Base-by-base conservation (phyloP, 2,329 filamentous ascomycete genomes). In the Cytospora piceicola region DNA sequence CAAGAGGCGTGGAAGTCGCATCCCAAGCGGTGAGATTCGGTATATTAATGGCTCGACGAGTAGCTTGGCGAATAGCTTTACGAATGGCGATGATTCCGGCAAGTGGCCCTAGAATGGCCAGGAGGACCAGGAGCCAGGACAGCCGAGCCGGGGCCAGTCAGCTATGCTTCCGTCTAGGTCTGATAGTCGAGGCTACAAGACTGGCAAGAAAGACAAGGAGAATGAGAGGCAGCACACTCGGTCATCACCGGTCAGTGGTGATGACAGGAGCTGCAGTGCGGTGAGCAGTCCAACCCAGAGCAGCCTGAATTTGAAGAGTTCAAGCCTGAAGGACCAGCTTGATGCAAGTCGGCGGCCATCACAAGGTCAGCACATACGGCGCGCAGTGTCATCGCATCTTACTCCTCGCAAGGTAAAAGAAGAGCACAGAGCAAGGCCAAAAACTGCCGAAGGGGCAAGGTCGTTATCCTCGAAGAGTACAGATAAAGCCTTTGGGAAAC, bases 91-190 rank as follows among this genome's bases (percentile, higher is more conserved):
- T 1, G 66, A 68, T 17, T 59, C 66, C 30, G 58, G 36, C 57
- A 68, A 68, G 60, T 68, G 66, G 66, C 60, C 66, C 27, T 68
- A 68, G 66, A 24, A 58, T 9, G 66, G 52, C 63, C 63, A 27
- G 58, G 52, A 24, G 34, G 59, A n/a, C 22, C 30, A 30, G 42
- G 49, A 59, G 52, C 12, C 53, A 52, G 42, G n/a, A 46, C 42
- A 39, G 55, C 24, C 49, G 54, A 36, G 49, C 22, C 55, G 27
- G 11, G 24, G 39, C 39, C 39, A 49, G 46, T 24, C 46, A 49
- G 20, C 20, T 5, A 11, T 15, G 29, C 14, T 36, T 22, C 22
- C 49, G 34, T 29, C 14, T 2, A 30, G 36, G 8, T 30, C 49
- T n/a, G n/a, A 42, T 5, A 59, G n/a, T 20, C 42, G 22, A 32